phyloP scores from a whole-genome alignment of 225 moss, liverwort and hornwort genomes.

The Anthoceros angustus region DNA sequence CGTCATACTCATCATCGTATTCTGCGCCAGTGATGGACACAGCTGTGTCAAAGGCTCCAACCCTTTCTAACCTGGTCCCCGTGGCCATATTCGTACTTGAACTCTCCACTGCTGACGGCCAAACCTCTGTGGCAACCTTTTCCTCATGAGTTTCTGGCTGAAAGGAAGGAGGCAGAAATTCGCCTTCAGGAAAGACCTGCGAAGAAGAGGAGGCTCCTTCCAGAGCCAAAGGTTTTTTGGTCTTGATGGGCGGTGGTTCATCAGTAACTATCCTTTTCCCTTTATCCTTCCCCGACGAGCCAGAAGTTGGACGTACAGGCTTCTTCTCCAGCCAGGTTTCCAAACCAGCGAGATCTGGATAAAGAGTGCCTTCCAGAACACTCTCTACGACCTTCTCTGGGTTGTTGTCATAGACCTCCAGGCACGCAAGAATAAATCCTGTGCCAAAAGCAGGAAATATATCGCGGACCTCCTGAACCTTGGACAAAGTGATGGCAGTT shows the following conservation, averaged over 20 bases:
- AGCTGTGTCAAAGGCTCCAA: constrained; percentile 34
- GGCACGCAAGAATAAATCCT: constrained; percentile 70
- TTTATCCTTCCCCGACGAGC: constrained; percentile 38
- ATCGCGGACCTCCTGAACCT: constrained; percentile 80
- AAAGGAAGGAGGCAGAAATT: neutral
- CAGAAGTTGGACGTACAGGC: constrained; percentile 20
- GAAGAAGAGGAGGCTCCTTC: constrained; percentile 9
- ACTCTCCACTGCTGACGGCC: neutral
- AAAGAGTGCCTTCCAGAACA: constrained; percentile 69
- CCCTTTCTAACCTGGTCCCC: constrained; percentile 31
- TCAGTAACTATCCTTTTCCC: constrained; percentile 78
- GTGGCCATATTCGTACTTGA: constrained; percentile 13
- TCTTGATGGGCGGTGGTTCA: constrained; percentile 8
- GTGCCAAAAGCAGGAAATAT: constrained; percentile 81
- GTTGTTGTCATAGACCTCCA: constrained; percentile 89
- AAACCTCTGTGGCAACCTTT: neutral
- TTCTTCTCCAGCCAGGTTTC: constrained; percentile 39
- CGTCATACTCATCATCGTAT: constrained; percentile 97
- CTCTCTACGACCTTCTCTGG: constrained; percentile 74
- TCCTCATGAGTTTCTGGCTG: neutral
- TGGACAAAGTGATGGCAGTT: constrained; percentile 34
- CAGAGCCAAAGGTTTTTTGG: constrained; percentile 15
- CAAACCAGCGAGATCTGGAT: constrained; percentile 56
- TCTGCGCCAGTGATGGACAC: constrained; percentile 60
- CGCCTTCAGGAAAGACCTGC: neutral